Conservation (phyloP, 2,329 filamentous ascomycete species). For the Chaetomium sp. region DNA sequence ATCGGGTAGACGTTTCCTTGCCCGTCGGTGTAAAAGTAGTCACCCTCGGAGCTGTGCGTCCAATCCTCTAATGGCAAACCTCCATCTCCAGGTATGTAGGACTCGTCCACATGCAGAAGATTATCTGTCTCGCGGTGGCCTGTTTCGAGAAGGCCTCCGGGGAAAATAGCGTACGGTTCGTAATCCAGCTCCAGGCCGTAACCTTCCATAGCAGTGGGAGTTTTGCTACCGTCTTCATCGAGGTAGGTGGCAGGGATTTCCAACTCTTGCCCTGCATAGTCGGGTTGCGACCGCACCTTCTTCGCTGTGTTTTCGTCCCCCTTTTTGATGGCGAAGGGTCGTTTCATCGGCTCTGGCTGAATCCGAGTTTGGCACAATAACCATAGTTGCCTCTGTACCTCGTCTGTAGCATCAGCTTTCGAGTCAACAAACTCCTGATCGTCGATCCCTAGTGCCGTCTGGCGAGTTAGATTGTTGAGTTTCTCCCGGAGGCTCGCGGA, state of each 20-base stretch:
- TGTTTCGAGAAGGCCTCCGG: background rate
- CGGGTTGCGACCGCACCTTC: background rate
- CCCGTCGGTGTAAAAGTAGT: slow-evolving; percentile 34
- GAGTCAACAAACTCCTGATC: background rate
- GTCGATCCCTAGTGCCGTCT: background rate
- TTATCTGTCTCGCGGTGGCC: background rate
- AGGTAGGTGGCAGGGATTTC: background rate
- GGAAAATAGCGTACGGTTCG: background rate
- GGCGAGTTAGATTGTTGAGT: slow-evolving; percentile 13
- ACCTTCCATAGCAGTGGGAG: background rate
- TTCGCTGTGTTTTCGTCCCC: background rate
- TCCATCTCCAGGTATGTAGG: background rate
- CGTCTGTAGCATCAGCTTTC: slow-evolving; percentile 11
- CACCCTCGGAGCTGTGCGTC: slow-evolving; percentile 26
- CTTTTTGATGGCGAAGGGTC: slow-evolving; percentile 3
- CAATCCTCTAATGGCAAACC: slow-evolving; percentile 7
- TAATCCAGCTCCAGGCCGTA: background rate
- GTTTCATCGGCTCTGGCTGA: slow-evolving; percentile 21
- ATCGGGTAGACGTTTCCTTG: slow-evolving; percentile 30
- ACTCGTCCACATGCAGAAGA: background rate
- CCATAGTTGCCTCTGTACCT: slow-evolving; percentile 30
- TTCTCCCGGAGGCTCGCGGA: slow-evolving; percentile 32
- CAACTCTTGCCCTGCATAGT: background rate
- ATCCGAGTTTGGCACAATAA: slow-evolving; percentile 33
- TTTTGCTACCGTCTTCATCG: background rate